These are phyloP conservation scores for Gastrolobium bilobum DNA, from an alignment of 306 rosid species.

Conservation along the genomic window DNA sequence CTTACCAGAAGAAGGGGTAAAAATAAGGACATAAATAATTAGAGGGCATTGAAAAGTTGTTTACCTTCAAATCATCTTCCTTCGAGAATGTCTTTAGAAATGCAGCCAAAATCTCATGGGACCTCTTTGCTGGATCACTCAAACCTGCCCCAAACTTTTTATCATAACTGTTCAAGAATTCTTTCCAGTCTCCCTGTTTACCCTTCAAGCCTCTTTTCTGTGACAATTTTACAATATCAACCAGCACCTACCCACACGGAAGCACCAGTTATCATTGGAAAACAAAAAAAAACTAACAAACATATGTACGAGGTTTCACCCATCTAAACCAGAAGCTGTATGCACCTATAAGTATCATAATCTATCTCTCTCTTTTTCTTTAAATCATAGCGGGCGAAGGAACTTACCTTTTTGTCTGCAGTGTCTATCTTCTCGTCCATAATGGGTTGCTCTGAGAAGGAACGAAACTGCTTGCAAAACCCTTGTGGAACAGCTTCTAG, in stretches of 20 bases:
- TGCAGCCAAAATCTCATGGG: conserved; percentile 65
- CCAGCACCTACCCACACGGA: conserved; percentile 64
- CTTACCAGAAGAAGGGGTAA: neutral
- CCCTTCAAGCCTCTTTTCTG: conserved; percentile 83
- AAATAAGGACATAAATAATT: neutral
- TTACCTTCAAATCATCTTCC: conserved; percentile 66
- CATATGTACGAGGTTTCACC: neutral
- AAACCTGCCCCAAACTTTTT: conserved; percentile 67
- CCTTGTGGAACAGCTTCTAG: too few species aligned
- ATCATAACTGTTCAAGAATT: conserved; percentile 67
- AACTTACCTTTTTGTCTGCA: conserved; percentile 69
- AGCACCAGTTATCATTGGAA: conserved; percentile 11
- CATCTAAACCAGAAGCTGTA: neutral
- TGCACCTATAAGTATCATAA: conserved; percentile 26
- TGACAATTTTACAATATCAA: conserved; percentile 73
- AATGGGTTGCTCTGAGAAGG: neutral
- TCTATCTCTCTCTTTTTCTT: neutral
- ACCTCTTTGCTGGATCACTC: conserved; percentile 82
- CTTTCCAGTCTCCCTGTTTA: conserved; percentile 79
- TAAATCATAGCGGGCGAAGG: neutral
- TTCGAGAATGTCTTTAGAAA: conserved; percentile 71
- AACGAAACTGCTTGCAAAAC: neutral
- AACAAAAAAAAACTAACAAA: neutral
- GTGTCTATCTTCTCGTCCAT: conserved; percentile 69
- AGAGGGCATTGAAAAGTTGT: neutral